A percentile compares a stretch with the other conserved stretches of the same genome.
Evolutionary conservation across 345 rosid species (phyloP).

Genomic region (Aquilaria malaccensis): DNA sequence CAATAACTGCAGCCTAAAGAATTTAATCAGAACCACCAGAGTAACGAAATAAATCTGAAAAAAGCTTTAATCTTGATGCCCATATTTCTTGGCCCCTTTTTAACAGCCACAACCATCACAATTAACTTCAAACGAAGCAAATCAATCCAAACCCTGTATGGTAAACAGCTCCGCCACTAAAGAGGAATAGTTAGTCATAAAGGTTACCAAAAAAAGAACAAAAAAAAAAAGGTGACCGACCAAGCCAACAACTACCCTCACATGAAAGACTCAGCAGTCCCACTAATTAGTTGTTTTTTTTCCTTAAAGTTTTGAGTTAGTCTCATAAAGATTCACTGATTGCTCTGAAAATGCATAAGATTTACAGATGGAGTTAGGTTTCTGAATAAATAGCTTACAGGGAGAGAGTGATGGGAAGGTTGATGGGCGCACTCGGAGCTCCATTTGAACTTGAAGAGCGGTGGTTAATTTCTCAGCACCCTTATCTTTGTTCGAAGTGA

Average conservation of each 20-base stretch:
- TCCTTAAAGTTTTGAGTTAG: neutral
- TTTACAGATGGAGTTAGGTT: neutral
- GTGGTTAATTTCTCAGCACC: neutral
- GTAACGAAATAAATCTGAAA: no score
- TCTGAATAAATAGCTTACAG: constrained; percentile 17
- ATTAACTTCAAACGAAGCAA: constrained; percentile 7
- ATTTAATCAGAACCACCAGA: no score
- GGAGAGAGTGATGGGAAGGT: constrained; percentile 19
- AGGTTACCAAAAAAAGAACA: constrained; percentile 13
- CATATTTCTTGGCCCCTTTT: constrained; percentile 7
- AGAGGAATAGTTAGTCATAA: neutral
- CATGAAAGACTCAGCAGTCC: no score
- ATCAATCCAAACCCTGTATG: neutral
- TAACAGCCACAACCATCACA: constrained; percentile 17
- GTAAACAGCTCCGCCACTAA: neutral
- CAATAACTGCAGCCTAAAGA: no score
- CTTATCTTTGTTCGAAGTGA: constrained; percentile 14
- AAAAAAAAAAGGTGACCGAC: constrained; percentile 4
- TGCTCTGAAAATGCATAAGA: neutral
- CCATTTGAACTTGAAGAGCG: constrained; percentile 19
- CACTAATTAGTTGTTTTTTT: no score
- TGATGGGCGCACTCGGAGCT: constrained; percentile 20
- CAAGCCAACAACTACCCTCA: no score
- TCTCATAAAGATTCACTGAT: constrained; percentile 1
- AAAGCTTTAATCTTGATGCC: constrained; percentile 1